These are phyloP conservation scores for Sphaerosporella brunnea DNA, from an alignment of 495 filamentous ascomycete genomes.

Conservation along the genomic window DNA sequence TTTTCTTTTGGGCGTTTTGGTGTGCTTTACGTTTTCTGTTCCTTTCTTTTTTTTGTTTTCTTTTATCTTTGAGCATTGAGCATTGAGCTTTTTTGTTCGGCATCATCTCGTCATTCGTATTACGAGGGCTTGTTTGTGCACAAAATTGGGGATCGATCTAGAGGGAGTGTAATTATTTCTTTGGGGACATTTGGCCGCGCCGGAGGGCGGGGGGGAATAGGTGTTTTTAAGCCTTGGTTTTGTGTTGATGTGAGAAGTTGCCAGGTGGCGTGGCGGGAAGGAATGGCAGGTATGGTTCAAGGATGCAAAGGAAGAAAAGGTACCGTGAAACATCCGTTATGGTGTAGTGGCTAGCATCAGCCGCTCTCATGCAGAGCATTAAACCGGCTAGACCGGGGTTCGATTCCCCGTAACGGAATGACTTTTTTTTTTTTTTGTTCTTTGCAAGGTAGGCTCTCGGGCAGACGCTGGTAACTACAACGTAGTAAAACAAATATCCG, in stretches of 20 bases:
- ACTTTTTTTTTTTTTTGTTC: too few relatives aligned
- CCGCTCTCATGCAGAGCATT: conserved; percentile 2
- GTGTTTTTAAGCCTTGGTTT: background rate
- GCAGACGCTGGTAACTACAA: too few relatives aligned
- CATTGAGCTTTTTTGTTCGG: too few relatives aligned
- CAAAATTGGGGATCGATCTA: background rate
- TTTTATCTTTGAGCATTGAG: background rate
- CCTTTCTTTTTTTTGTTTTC: background rate
- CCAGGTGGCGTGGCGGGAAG: background rate
- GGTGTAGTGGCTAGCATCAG: too few relatives aligned
- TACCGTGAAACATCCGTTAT: too few relatives aligned
- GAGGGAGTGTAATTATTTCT: background rate
- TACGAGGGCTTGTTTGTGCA: background rate
- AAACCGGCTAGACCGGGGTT: conserved; percentile 4
- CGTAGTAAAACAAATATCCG: too few relatives aligned
- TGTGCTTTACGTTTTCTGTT: background rate
- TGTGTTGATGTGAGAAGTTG: background rate
- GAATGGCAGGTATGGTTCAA: too few relatives aligned
- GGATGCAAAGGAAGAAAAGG: too few relatives aligned
- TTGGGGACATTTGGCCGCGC: too few relatives aligned
- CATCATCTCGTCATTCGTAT: too few relatives aligned
- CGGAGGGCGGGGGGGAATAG: background rate
- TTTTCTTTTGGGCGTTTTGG: conserved; percentile 7
- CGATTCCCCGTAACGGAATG: conserved; percentile 3
- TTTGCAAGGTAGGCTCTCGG: too few relatives aligned